These are phyloP conservation scores for Diaporthe helianthi DNA, from an alignment of 2,329 filamentous ascomycete species.

Conservation along the genomic window DNA sequence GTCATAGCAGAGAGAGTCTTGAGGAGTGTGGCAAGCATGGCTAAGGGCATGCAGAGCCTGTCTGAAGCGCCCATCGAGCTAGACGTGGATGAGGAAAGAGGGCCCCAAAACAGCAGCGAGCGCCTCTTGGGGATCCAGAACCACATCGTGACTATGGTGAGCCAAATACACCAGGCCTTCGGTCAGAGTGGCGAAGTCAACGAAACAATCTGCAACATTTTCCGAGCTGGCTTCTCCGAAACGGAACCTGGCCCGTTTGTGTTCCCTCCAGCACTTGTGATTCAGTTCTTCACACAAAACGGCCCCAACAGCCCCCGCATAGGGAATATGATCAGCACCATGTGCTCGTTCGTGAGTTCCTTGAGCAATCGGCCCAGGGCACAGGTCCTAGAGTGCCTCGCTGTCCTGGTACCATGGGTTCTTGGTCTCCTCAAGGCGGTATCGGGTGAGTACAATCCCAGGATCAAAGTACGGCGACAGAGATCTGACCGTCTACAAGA, in stretches of 20 bases:
- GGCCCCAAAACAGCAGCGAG: slow-evolving; percentile 35
- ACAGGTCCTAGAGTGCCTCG: slow-evolving; percentile 57
- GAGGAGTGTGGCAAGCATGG: slow-evolving; percentile 73
- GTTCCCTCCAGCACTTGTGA: slow-evolving; percentile 70
- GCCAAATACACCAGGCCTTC: slow-evolving; percentile 59
- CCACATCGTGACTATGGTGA: slow-evolving; percentile 55
- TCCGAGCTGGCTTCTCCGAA: slow-evolving; percentile 79
- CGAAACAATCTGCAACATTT: slow-evolving; percentile 74
- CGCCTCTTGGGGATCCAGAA: slow-evolving; percentile 49
- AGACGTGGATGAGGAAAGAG: slow-evolving; percentile 51
- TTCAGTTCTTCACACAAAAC: slow-evolving; percentile 68
- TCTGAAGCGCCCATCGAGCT: slow-evolving; percentile 73
- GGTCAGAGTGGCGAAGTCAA: slow-evolving; percentile 70
- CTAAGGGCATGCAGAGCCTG: slow-evolving; percentile 73
- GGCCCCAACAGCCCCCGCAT: slow-evolving; percentile 67
- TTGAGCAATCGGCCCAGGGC: slow-evolving; percentile 53
- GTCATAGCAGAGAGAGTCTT: slow-evolving; percentile 64
- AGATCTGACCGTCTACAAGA: slow-evolving; percentile 44
- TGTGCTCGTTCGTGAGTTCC: slow-evolving; percentile 73
- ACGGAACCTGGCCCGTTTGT: slow-evolving; percentile 78
- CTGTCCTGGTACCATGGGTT: slow-evolving; percentile 65
- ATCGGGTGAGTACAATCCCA: slow-evolving; percentile 53
- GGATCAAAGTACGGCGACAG: not conserved
- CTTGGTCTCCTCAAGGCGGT: slow-evolving; percentile 67
- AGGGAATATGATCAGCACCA: slow-evolving; percentile 73